Evolutionary conservation across 1,284 basidiomycete species (phyloP).

Genomic region (Chalciporus sp.): DNA sequence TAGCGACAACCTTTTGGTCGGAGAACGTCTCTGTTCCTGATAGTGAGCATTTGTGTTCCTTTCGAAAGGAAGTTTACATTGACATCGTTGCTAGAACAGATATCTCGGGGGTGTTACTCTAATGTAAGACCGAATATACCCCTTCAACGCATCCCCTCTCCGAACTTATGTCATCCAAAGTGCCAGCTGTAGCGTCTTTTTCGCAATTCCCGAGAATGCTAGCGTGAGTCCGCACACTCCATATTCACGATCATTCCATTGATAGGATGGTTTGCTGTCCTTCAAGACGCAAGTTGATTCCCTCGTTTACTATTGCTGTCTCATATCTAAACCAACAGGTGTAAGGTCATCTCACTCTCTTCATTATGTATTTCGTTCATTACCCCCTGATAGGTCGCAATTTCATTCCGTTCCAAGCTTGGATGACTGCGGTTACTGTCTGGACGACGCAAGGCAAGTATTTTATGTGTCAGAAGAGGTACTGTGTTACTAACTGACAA

Average conservation of each 20-base stretch:
- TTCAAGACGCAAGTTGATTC: neutral
- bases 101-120: neutral
- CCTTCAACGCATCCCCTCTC: too few species aligned
- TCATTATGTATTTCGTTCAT: neutral
- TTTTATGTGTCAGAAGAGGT: neutral
- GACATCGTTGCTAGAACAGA: neutral
- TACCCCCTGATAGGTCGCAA: neutral
- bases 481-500: neutral
- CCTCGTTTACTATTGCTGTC: neutral
- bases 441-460: slow-evolving; percentile 2
- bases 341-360: neutral
- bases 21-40: neutral
- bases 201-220: neutral
- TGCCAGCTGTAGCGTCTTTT: neutral
- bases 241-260: neutral
- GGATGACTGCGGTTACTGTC: slow-evolving; percentile 1
- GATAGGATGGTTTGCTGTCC: neutral
- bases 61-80: neutral
- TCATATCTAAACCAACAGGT: neutral
- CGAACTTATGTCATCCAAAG: too few species aligned
- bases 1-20: neutral
- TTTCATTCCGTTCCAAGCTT: slow-evolving; percentile 3
- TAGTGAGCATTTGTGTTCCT: neutral
- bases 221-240: neutral
- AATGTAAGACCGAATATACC: neutral